Evolutionary conservation across 2,329 filamentous ascomycete species (phyloP), one percentile per base, ranked within the genome.

Genomic region (Penicillium nordicum): DNA sequence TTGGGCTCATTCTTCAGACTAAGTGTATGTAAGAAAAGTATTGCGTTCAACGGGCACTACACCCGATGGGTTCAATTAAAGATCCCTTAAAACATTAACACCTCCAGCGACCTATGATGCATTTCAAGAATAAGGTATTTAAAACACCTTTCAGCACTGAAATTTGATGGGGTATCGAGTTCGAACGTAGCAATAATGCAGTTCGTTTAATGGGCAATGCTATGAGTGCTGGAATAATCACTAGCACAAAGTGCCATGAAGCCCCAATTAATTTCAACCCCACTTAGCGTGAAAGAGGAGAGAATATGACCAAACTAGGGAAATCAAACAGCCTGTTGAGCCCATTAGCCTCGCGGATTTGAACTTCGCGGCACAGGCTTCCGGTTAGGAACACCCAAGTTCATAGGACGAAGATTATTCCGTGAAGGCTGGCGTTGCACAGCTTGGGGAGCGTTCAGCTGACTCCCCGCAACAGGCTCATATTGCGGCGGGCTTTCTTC

Each of bases 301-400:
- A 34, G 25, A 38, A 30, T 5, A 23, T 7, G 21, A 30, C 8
- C 41, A 48, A 14, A n/a, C 6, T 29, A 40, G 29, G 27, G 21
- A 25, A 18, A 10, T 25, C 10, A 27, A 23, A 45, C 14, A n/a
- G 14, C 38, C 16, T 23, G 36, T 34, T 44, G 40, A 27, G 14
- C 8, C 16, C 4, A 21, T 38, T 41, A 55, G 12, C 38, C 18
- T 38, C 23, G 45, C 36, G 23, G 46, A 16, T 51, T 45, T 11
- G 60, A 48, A 44, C 60, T 69, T n/a, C 67, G 60, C 14, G 72
- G 73, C 10, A 76, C 72, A 16, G 73, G 73, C 55, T 74, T 75
- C 47, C 73, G 64, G 45, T 57, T 70, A 6, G 73, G 73, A 14
- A 75, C 71, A 40, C 72, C 73, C 16, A 74, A 63, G 47, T 73